A percentile compares a stretch with the other conserved stretches of the same genome.
phyloP scores from a whole-genome alignment of 2,329 filamentous ascomycete species.

The Fusarium tjaetaba region DNA sequence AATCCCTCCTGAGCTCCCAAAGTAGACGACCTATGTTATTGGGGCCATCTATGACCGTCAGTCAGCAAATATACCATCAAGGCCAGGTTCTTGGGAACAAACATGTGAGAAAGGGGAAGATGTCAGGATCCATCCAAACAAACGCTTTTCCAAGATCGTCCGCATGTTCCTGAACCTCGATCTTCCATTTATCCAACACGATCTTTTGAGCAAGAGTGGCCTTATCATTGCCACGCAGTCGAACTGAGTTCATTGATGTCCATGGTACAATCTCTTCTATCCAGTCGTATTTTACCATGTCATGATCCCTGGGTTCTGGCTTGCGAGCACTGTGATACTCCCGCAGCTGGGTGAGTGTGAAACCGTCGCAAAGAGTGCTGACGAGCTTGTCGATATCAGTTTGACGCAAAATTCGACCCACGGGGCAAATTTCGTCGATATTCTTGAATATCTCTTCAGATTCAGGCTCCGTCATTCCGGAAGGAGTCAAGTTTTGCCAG shows the following conservation, averaged over 20 bases:
- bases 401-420: conserved; percentile 50
- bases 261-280: conserved; percentile 54
- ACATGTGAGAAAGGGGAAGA: conserved; percentile 60
- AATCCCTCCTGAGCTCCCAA: conserved; percentile 43
- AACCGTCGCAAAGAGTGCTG: conserved; percentile 54
- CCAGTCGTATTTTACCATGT: conserved; percentile 52
- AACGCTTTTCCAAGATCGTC: conserved; percentile 54
- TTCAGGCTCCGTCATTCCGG: conserved; percentile 40
- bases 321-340: conserved; percentile 51
- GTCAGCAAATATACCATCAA: background rate
- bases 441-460: conserved; percentile 54
- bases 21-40: conserved; percentile 38
- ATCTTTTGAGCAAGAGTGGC: conserved; percentile 54
- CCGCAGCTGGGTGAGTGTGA: conserved; percentile 57
- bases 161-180: conserved; percentile 59
- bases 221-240: conserved; percentile 49
- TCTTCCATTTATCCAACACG: conserved; percentile 60
- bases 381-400: conserved; percentile 56
- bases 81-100: conserved; percentile 39
- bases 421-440: conserved; percentile 61
- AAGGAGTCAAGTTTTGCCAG: conserved; percentile 47
- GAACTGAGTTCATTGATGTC: conserved; percentile 39
- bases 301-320: background rate
- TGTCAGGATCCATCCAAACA: conserved; percentile 51
- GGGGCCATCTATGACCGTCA: conserved; percentile 9